A percentile compares a stretch with the other conserved stretches of the same genome.
These are phyloP conservation scores for Elasticomyces elasticus DNA, from an alignment of 495 filamentous ascomycete genomes.

Conservation along the genomic window DNA sequence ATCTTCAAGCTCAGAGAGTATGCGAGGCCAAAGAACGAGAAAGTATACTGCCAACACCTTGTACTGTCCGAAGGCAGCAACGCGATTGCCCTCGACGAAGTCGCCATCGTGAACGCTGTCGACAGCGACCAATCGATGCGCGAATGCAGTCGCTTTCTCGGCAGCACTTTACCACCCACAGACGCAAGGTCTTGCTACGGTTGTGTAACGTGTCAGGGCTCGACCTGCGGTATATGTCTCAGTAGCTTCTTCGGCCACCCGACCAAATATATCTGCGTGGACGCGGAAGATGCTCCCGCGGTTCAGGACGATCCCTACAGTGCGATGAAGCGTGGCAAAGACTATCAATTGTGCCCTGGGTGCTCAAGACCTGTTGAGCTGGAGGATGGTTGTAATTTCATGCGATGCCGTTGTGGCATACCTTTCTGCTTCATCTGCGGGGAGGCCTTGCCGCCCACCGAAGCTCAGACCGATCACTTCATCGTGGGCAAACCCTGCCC, in stretches of 20 bases:
- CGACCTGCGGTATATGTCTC: slow-evolving; percentile 1
- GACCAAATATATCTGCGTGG: neutral
- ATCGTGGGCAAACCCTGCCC: neutral
- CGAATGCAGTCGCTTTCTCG: slow-evolving; percentile 1
- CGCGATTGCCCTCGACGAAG: neutral
- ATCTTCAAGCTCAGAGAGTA: neutral
- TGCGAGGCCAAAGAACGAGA: neutral
- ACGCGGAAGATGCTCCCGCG: neutral
- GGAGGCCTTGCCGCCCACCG: neutral
- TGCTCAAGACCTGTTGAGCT: neutral
- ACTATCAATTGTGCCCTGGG: neutral
- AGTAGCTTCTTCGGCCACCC: neutral
- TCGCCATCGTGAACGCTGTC: neutral
- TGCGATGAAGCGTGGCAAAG: neutral
- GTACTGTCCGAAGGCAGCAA: neutral
- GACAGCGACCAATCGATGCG: neutral
- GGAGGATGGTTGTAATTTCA: neutral
- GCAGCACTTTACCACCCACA: neutral
- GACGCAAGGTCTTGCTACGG: neutral
- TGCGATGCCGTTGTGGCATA: neutral
- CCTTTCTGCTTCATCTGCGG: neutral
- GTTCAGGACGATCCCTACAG: neutral
- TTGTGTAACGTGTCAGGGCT: neutral
- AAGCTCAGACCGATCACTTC: neutral
- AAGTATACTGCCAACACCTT: neutral